Base-by-base conservation (phyloP, 306 rosid genomes). In the Canavalia gladiata region DNA sequence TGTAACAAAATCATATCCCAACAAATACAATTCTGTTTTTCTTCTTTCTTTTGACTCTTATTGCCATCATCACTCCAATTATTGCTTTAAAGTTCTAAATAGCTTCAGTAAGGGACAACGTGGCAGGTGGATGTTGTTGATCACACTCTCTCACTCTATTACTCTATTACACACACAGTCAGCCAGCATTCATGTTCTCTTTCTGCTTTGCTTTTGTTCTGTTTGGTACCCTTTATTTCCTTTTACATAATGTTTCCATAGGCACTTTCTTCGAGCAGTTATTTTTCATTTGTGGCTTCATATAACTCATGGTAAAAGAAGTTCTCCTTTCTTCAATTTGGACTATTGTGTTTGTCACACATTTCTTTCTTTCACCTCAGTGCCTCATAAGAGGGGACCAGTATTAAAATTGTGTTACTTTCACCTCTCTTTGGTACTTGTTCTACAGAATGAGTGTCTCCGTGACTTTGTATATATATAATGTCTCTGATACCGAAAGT, bases 311-410 rank as follows among this genome's bases (percentile, higher is more conserved):
- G 86, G 87, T 84, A 84, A 82, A 84, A 84, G 54, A 58, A 80
- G n/a, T 3, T 29, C 33, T 25, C 70, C 83, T 82, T 83, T 83
- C 69, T 52, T 76, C 2, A 51, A 67, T 69, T 87, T 87, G 90
- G 90, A 87, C 86, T 81, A 81, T 81, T 77, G 84, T 81, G 79
- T 84, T 77, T 87, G 87, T 81, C 87, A 76, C 57, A 33, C 68
- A 29, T 6, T 58, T 82, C 58, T 57, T 81, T 77, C 81, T 81
- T 84, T 87, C 76, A 68, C 28, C 82, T 73, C 80, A 77, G 50
- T 81, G 86, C 83, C 75, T 77, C 85, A 11, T 29, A 81, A 59
- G 86, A 65, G 90, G 90, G 87, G 90, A 87, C 90, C 90, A 81
- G 68, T 78, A 37, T 79, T 73, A 65, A 83, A 72, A 42, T 72